Evolutionary conservation across 768 basidiomycete species (phyloP).

Genomic region (Xerocomellus intermedius): DNA sequence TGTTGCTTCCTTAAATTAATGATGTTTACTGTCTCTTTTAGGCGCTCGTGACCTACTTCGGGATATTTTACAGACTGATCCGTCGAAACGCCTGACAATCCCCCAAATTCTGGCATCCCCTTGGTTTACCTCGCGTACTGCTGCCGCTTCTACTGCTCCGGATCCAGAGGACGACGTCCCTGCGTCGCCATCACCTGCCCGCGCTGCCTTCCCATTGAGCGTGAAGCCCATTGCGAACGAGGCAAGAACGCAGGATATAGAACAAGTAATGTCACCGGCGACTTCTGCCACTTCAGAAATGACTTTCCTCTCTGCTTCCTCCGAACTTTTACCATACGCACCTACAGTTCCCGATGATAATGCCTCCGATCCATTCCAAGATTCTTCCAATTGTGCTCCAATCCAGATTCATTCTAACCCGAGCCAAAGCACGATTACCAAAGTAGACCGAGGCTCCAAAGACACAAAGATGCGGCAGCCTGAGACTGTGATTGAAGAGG

Average conservation of each 20-base stretch:
- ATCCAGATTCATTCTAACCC: conserved; percentile 47
- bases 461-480: conserved; percentile 39
- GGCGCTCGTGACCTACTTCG: conserved; percentile 85
- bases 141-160: conserved; percentile 1
- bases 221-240: conserved; percentile 16
- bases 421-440: conserved; percentile 63
- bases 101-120: conserved; percentile 81
- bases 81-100: conserved; percentile 71
- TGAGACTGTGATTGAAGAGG: conserved; percentile 55
- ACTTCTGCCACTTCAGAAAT: conserved; percentile 38
- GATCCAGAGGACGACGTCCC: conserved; percentile 21
- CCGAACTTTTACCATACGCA: conserved; percentile 48
- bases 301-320: conserved; percentile 55
- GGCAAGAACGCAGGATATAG: conserved; percentile 17
- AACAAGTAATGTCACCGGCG: conserved; percentile 46
- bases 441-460: conserved; percentile 29
- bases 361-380: conserved; percentile 42
- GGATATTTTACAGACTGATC: conserved; percentile 74
- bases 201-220: conserved; percentile 30
- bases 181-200: conserved; percentile 33
- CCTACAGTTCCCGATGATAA: conserved; percentile 58
- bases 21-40: conserved; percentile 31
- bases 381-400: conserved; percentile 14
- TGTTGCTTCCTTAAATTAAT: neutral
- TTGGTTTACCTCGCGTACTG: conserved; percentile 65